Evolutionary conservation across 768 basidiomycete genomes (phyloP), one percentile per base, ranked within the genome.

Genomic region (Lactifluus hygrophoroides): DNA sequence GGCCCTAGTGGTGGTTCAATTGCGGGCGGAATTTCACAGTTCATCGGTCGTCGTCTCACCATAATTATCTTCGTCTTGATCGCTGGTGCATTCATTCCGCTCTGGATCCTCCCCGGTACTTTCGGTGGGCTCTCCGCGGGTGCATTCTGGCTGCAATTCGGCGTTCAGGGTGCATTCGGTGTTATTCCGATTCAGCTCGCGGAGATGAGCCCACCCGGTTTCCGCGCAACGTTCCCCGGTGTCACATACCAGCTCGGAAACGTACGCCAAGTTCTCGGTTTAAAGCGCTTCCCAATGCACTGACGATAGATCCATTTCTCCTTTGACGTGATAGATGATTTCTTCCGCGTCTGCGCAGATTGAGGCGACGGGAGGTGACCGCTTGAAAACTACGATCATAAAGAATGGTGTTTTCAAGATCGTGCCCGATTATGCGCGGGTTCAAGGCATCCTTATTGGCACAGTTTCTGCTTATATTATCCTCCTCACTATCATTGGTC

Each of bases 401-500:
- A 51, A 54, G 27, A 25, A 54, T 28, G 61, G 61, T 27, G 43
- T n/a, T 57, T 8, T 16, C 7, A 54, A 34, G 25, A 17, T 58
- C 38, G 61, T 62, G n/a, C 72, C 77, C n/a, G 76, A 80, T 63
- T 80, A 79, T 61, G 78, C 76, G n/a, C 74, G 69, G 11, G 88
- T 90, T 2, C 88, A 91, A 74, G 90, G 88, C 38, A 93, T 97
- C 67, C 76, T 97, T 21, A 86, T 97, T 49, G 94, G 93, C 6
- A 78, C 80, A n/a, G 86, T 96, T 17, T 76, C 88, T 0, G 85
- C 81, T 0, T 94, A 86, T 63, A 82, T 90, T 44, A 71, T 95
- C 42, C 16, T 92, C 66, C 77, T 90, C 66, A 85, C 85, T 14
- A 73, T 93, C 61, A 69, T 95, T 54, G 94, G 93, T 2, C 86